A percentile compares a stretch with the other conserved stretches of the same genome.
Evolutionary conservation across 1,139 yeast species (phyloP).

Genomic region (Scheffersomyces segobiensis): DNA sequence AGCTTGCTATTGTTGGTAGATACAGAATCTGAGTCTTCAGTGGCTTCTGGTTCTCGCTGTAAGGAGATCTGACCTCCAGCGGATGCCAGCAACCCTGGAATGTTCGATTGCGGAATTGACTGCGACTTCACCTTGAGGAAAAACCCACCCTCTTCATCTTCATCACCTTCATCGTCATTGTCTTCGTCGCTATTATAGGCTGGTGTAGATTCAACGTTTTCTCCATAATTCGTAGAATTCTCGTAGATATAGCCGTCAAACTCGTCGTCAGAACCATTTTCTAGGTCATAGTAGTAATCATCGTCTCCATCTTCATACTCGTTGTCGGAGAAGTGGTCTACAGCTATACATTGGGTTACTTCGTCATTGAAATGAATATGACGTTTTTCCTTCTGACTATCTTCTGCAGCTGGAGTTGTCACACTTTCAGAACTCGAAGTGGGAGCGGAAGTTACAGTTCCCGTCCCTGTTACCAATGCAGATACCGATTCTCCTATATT

Average conservation of each 20-base stretch:
- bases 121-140: conserved; percentile 59
- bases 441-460: not conserved
- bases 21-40: conserved; percentile 28
- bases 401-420: not conserved
- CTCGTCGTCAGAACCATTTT: conserved; percentile 23
- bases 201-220: conserved; percentile 1
- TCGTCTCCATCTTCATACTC: conserved; percentile 22
- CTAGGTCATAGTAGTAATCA: conserved; percentile 22
- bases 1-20: conserved; percentile 23
- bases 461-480: not conserved
- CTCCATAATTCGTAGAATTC: conserved; percentile 4
- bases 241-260: conserved; percentile 11
- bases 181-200: conserved; percentile 9
- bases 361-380: conserved; percentile 90
- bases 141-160: conserved; percentile 70
- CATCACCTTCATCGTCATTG: conserved; percentile 41
- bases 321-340: conserved; percentile 45
- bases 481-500: not conserved
- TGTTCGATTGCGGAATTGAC: conserved; percentile 20
- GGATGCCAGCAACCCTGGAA: conserved; percentile 15
- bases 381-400: conserved; percentile 37
- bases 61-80: conserved; percentile 2
- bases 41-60: conserved; percentile 10
- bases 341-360: conserved; percentile 87
- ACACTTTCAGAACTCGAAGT: not conserved